Percentiles rank a stretch among this genome's conserved stretches.
Conservation (phyloP, 176 grass and related monocot species). For the Saccharum spontaneum region DNA sequence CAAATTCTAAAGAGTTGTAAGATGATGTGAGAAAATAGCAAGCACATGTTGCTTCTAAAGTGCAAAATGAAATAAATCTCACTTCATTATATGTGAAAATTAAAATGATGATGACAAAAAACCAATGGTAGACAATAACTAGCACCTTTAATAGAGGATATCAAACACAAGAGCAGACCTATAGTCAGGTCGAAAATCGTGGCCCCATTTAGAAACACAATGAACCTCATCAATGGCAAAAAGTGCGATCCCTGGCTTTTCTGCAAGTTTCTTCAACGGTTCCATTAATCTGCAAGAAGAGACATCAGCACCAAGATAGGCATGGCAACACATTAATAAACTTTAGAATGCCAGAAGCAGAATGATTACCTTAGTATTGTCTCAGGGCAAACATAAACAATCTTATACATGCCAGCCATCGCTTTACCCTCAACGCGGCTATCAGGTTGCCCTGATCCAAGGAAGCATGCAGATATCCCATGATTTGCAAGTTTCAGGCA, state of each 20-base stretch:
- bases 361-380: constrained; percentile 80
- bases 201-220: constrained; percentile 98
- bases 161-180: constrained; percentile 64
- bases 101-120: constrained; percentile 20
- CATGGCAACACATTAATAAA: background rate
- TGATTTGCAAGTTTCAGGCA: constrained; percentile 87
- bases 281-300: constrained; percentile 74
- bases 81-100: background rate
- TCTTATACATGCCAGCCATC: constrained; percentile 88
- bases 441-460: constrained; percentile 94
- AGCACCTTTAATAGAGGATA: constrained; percentile 49
- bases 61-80: background rate
- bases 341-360: constrained; percentile 23
- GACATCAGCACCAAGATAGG: constrained; percentile 21
- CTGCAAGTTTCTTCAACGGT: constrained; percentile 84
- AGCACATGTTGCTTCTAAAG: background rate
- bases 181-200: constrained; percentile 95
- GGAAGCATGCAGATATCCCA: constrained; percentile 92
- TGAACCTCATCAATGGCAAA: constrained; percentile 97
- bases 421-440: constrained; percentile 76
- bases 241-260: constrained; percentile 86
- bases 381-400: constrained; percentile 96
- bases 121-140: constrained; percentile 19
- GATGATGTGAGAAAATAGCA: background rate
- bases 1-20: background rate